A percentile compares a stretch with the other conserved stretches of the same genome.
These are phyloP conservation scores for Oryza meridionalis DNA, from an alignment of 176 grass and related monocot species.

Conservation along the genomic window DNA sequence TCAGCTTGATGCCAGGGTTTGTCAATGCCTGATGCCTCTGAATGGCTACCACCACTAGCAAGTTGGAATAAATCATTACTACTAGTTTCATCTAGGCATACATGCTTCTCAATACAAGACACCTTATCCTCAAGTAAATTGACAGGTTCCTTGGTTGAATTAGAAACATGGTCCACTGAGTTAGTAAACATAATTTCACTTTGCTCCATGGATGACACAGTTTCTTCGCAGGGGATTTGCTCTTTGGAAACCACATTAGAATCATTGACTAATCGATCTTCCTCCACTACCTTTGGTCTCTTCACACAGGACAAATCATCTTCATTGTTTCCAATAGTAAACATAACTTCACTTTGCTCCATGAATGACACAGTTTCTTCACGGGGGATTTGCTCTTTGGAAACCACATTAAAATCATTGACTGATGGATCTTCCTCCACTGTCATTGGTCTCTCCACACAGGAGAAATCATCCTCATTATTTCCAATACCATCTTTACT, in stretches of 20 bases:
- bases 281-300: background rate
- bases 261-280: conserved; percentile 24
- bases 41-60: conserved; percentile 16
- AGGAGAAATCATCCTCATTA: conserved; percentile 12
- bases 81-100: background rate
- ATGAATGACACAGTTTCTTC: conserved; percentile 3
- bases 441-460: background rate
- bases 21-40: background rate
- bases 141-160: background rate
- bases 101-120: conserved; percentile 20
- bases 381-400: background rate
- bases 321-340: background rate
- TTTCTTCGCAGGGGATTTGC: conserved; percentile 3
- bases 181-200: conserved; percentile 15
- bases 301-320: conserved; percentile 24
- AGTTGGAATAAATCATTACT: background rate
- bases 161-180: conserved; percentile 19
- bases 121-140: background rate
- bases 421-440: conserved; percentile 28
- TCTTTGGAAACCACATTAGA: background rate
- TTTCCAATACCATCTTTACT: conserved; percentile 6
- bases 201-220: conserved; percentile 18
- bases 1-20: conserved; percentile 36
- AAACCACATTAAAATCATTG: background rate
- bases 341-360: conserved; percentile 9